Base-by-base conservation (phyloP, 2,329 filamentous ascomycete genomes). In the Venturia carpophila region DNA sequence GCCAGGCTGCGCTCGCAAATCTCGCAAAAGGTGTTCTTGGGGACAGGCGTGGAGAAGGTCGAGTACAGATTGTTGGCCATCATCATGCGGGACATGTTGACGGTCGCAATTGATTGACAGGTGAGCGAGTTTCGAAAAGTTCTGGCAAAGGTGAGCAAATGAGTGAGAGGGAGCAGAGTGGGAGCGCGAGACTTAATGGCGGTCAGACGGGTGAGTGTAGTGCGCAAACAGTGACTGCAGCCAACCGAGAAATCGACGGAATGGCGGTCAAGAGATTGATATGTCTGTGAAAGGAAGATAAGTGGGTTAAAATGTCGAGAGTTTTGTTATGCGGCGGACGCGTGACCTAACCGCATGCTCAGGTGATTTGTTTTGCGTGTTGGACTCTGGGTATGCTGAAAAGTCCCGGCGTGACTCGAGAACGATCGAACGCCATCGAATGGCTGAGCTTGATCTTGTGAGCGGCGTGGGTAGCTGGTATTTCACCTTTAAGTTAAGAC, bases 201-300 rank as follows among this genome's bases (percentile, higher is more conserved):
- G 52, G 15, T 37, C 27, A 58, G 52, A 58, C 52, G 52, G 52
- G 52, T 34, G 52, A 37, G 17, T n/a, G 52, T 17, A 58, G 52
- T 9, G 24, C 30, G 30, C 52, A 58, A 58, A 58, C 52, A 58
- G 27, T 37, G 52, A 58, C 30, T 58, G 52, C 30, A 58, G 52
- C 17, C 52, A 58, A 58, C 27, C 52, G 52, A 58, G 52, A n/a
- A 58, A 15, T 34, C 7, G 30, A 58, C 27, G 37, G 13, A 37
- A 58, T 30, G 37, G 30, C 30, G 52, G 52, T 58, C 27, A 58
- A 58, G 52, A 37, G 52, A 56, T 7, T 56, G 52, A 37, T n/a
- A 13, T 37, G 52, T 37, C 37, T 34, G 52, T 21, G 27, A 37
- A n/a, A 37, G 27, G 30, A 58, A 58, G 52, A 58, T 52, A 21